Base-by-base conservation (phyloP, 2,329 filamentous ascomycete genomes). In the Scopulariopsis brevicaulis region DNA sequence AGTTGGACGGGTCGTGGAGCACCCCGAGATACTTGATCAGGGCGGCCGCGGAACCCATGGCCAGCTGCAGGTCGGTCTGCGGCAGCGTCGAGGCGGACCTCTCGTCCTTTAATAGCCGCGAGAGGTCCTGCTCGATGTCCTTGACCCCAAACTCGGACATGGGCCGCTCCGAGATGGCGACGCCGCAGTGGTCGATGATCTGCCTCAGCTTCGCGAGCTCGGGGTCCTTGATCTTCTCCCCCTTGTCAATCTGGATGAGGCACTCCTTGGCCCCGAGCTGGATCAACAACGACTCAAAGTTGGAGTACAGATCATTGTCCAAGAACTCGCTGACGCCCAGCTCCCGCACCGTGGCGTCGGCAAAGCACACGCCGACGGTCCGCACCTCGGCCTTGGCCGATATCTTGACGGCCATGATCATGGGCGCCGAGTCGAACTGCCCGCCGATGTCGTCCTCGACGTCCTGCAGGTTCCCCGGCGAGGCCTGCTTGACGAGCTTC, bases 271-370 rank as follows among this genome's bases (percentile, higher is more conserved):
- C 90, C 6, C 94, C 94, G 3, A 99, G 83, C 69, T 99, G 95
- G 63, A 99, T 99, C 56, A 99, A 82, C 20, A 99, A 79, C 3
- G 92, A 91, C 73, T 99, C 94, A 64, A 99, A 95, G 70, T 99
- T 99, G 56, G 93, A 97, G 74, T 95, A 99, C 11, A 96, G 79
- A 68, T 99, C 94, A 67, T 97, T 99, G 77, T 99, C 94, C n/a
- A 96, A 82, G 63, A 99, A 99, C 69, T 99, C 95, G 76, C 90
- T 96, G 57, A 99, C 91, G 10, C 94, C 94, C 2, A 99, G 80
- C 74, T 99, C 94, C 56, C 94, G 82, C 28, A 97, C 93, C 63
- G 90, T 96, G 1, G 95, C 94, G 76, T 99, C 94, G 8, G 94
- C 95, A 68, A 99, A 99, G 73, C 94, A 97, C 5, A 99, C 93